Conservation (phyloP, 2,329 filamentous ascomycete species). For the Scedosporium apiospermum region DNA sequence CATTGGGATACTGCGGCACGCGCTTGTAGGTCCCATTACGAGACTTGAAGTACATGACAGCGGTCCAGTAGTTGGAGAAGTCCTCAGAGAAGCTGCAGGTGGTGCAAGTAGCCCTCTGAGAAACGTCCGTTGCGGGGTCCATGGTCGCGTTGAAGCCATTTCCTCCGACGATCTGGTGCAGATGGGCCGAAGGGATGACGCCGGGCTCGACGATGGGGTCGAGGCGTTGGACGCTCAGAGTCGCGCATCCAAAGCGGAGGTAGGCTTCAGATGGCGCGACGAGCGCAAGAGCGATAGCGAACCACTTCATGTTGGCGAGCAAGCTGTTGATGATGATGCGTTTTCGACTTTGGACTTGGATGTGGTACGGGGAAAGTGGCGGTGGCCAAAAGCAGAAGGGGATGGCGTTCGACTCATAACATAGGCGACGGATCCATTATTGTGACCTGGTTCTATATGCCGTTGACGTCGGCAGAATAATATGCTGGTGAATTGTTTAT, state of each 20-base stretch:
- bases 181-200: slow-evolving; percentile 36
- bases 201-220: slow-evolving; percentile 37
- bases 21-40: slow-evolving; percentile 22
- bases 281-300: slow-evolving; percentile 15
- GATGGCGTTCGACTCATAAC: no score
- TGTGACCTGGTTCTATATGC: no score
- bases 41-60: slow-evolving; percentile 19
- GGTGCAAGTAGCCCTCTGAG: slow-evolving; percentile 13
- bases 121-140: background rate
- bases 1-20: slow-evolving; percentile 19
- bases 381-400: no score
- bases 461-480: no score
- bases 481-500: no score
- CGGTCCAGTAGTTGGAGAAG: slow-evolving; percentile 27
- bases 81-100: slow-evolving; percentile 24
- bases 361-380: no score
- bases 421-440: no score
- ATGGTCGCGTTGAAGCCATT: slow-evolving; percentile 29
- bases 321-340: background rate
- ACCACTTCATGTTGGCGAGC: slow-evolving; percentile 25
- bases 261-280: slow-evolving; percentile 23
- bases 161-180: slow-evolving; percentile 50
- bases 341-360: no score
- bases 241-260: slow-evolving; percentile 37
- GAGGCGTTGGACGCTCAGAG: slow-evolving; percentile 35